Conservation (phyloP, 1,139 yeast species). For the Debaryomyces subglobosus region DNA sequence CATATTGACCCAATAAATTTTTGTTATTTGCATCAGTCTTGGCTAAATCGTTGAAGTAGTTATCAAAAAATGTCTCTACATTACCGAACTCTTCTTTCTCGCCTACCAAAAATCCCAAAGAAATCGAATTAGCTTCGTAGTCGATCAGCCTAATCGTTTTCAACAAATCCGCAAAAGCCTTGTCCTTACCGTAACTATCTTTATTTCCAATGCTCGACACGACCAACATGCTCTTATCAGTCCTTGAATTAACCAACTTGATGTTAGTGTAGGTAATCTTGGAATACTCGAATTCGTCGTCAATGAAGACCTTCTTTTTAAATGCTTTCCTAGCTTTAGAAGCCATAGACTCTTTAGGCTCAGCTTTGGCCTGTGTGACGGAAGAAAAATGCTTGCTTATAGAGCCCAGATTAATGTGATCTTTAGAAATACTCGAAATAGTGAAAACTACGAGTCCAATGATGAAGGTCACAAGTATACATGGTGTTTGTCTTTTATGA, state of each 20-base stretch:
- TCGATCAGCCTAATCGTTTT: slow-evolving; percentile 23
- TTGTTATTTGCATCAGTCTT: background rate
- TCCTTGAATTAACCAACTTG: background rate
- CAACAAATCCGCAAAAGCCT: slow-evolving; percentile 27
- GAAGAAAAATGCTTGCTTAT: background rate
- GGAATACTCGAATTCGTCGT: slow-evolving; percentile 14
- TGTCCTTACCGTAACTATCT: slow-evolving; percentile 32
- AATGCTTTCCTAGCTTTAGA: background rate
- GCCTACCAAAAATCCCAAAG: slow-evolving; percentile 36
- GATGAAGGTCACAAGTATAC: background rate
- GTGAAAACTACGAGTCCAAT: background rate
- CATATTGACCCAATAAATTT: slow-evolving; percentile 7
- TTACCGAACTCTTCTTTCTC: slow-evolving; percentile 25
- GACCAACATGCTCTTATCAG: slow-evolving; percentile 23
- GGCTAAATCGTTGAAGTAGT: slow-evolving; percentile 14
- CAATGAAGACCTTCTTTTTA: slow-evolving; percentile 10
- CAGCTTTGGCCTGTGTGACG: background rate
- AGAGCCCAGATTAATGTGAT: background rate
- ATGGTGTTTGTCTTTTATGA: background rate
- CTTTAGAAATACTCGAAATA: background rate
- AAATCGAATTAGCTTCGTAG: slow-evolving; percentile 20
- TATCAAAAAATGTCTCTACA: slow-evolving; percentile 21
- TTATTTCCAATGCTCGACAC: slow-evolving; percentile 28
- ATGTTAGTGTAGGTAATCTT: slow-evolving; percentile 15
- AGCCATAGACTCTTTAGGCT: background rate